Conservation (phyloP, 1,284 basidiomycete genomes). For the Microbotryum scabiosae region DNA sequence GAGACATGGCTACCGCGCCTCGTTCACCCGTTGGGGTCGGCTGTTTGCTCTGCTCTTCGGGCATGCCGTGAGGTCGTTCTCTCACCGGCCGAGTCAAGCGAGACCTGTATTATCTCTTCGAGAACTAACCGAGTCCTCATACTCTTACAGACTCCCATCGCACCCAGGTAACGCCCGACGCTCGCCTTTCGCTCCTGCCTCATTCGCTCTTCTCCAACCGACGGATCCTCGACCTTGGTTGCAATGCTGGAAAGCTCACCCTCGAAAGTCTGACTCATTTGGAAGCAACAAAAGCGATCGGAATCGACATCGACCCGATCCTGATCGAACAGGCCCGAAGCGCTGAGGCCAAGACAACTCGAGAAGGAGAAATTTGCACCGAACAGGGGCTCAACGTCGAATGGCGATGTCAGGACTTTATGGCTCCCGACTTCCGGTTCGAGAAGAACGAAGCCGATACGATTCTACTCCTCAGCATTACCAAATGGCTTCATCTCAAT, state of each 20-base stretch:
- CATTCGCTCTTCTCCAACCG: slow-evolving; percentile 8
- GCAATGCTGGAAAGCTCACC: slow-evolving; percentile 29
- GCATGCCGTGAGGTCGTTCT: too few relatives aligned
- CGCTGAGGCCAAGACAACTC: background rate
- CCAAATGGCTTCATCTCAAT: slow-evolving; percentile 31
- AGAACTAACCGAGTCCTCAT: too few relatives aligned
- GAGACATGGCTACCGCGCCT: too few relatives aligned
- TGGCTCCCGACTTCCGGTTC: slow-evolving; percentile 4
- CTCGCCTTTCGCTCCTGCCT: slow-evolving; percentile 18
- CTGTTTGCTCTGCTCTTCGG: too few relatives aligned
- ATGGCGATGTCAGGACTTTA: background rate
- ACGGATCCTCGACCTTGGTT: slow-evolving; percentile 28
- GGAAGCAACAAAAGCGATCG: slow-evolving; percentile 2
- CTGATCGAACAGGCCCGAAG: slow-evolving; percentile 15
- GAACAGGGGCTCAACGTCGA: background rate
- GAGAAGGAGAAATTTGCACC: too few relatives aligned
- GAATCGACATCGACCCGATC: slow-evolving; percentile 27
- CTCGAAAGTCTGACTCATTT: slow-evolving; percentile 12
- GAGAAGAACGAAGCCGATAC: slow-evolving; percentile 12
- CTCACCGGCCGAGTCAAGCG: too few relatives aligned
- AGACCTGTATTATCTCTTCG: too few relatives aligned
- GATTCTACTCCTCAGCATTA: slow-evolving; percentile 27
- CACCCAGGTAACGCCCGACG: slow-evolving; percentile 3
- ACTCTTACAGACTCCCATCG: slow-evolving; percentile 9
- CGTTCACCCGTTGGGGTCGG: too few relatives aligned